A percentile compares a stretch with the other conserved stretches of the same genome.
phyloP scores from a whole-genome alignment of 139 green algal genomes.

The Closterium sp. region DNA sequence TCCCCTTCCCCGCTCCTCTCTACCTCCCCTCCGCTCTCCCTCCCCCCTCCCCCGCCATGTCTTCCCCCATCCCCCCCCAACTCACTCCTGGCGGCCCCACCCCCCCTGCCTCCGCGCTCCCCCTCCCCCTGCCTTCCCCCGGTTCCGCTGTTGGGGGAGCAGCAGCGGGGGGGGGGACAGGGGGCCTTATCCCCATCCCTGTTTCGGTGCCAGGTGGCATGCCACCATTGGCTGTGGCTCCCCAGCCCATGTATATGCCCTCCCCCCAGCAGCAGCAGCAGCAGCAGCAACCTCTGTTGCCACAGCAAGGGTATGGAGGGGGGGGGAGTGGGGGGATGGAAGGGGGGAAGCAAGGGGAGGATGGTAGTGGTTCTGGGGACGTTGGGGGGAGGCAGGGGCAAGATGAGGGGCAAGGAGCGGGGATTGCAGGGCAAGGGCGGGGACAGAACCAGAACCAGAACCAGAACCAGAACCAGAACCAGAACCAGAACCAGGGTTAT shows the following conservation, averaged over 20 bases:
- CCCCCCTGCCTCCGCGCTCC: background rate
- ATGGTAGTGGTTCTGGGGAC: background rate
- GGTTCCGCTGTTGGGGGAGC: background rate
- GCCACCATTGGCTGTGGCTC: background rate
- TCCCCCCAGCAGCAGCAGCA: background rate
- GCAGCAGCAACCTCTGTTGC: background rate
- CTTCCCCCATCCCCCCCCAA: background rate
- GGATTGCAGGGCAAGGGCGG: background rate
- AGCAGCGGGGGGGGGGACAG: too few relatives aligned
- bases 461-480: too few relatives aligned
- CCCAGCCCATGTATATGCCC: background rate
- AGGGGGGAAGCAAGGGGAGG: background rate
- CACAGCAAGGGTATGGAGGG: background rate
- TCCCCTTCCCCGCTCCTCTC: background rate
- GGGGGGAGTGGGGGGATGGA: background rate
- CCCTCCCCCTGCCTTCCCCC: background rate
- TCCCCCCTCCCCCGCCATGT: background rate
- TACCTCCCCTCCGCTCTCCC: background rate
- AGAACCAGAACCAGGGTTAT: background rate
- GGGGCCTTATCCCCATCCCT: background rate
- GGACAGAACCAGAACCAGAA: background rate
- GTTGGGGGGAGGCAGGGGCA: background rate
- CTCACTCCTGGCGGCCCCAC: background rate
- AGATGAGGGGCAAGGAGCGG: background rate
- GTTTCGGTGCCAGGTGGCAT: background rate